These are phyloP conservation scores for Comarum palustre DNA, from an alignment of 306 rosid species.

Conservation along the genomic window DNA sequence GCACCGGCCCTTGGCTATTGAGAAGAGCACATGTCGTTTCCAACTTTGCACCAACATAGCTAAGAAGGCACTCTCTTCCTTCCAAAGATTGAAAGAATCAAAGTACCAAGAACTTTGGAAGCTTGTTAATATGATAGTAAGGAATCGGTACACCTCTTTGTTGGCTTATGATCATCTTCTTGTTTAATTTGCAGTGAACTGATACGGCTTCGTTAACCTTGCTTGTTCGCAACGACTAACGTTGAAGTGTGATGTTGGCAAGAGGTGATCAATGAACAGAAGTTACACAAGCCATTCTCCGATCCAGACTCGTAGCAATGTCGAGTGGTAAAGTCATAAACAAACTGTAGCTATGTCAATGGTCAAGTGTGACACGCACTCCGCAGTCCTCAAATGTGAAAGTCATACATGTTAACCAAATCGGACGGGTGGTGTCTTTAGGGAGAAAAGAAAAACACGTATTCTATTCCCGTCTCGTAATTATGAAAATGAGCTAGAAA, in stretches of 20 bases:
- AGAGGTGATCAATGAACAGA: not conserved
- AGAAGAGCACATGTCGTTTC: not conserved
- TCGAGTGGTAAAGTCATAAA: not conserved
- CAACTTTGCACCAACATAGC: not conserved
- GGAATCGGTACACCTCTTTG: not conserved
- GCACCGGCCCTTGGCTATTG: not conserved
- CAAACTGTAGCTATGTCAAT: not conserved
- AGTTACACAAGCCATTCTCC: not conserved
- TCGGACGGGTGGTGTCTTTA: no score
- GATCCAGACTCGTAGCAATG: not conserved
- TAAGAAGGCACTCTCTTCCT: not conserved
- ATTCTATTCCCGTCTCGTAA: no score
- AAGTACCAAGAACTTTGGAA: not conserved
- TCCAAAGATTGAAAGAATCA: not conserved
- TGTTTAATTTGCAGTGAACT: not conserved
- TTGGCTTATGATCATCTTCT: not conserved
- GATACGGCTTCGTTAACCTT: not conserved
- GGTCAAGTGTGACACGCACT: not conserved
- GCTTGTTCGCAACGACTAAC: slow-evolving; percentile 1
- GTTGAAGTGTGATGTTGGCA: no score
- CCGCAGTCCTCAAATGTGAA: not conserved
- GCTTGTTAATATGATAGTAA: not conserved
- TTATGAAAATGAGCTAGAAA: no score
- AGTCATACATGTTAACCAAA: not conserved
- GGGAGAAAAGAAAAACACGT: not conserved